Base-by-base conservation (phyloP, 1,284 basidiomycete species). In the Ceratobasidium sp. region DNA sequence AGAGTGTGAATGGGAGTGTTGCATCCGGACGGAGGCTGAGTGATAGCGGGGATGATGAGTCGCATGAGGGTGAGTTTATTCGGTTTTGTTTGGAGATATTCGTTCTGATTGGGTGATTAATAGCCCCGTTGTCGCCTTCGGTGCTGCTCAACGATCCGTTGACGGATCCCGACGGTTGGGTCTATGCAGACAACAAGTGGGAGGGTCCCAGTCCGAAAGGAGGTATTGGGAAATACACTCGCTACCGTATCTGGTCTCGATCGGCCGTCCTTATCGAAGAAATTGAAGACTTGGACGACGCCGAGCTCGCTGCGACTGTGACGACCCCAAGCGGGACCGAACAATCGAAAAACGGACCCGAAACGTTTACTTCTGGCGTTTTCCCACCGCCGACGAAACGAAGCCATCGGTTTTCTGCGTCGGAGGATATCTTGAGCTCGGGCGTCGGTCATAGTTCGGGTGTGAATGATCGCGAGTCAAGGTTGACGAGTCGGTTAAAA, bases 131-230 rank as follows among this genome's bases (percentile, higher is more conserved):
- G n/a, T 55, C 53, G 4, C 46, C 73, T 5, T 36, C 41, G 12
- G 60, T 41, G 18, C 21, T 46, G 12, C 26, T 32, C 16, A 82
- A 83, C 48, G 85, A 84, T 36, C 81, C 85, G 52, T 81, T 83
- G 55, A 97, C 95, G 0, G 96, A 98, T 79, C 78, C 84, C 0
- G 94, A 97, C 73, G 96, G 96, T 0, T 97, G 96, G 96, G 87
- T 96, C 36, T 97, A 96, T 79, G 92, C 91, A 2, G 96, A 97
- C 78, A 98, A 98, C 80, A 96, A 97, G 79, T 98, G 96, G 96
- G 96, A 97, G 77, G 87, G 84, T 64, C 85, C 88, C 74, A 89
- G 87, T 73, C 83, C 83, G 65, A 91, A 90, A 77, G 92, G 92
- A 53, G 93, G 94, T 0, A 87, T 97, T 81, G 93, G 96, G 77